These are phyloP conservation scores for Monosporascus sp. DNA, from an alignment of 2,329 filamentous ascomycete genomes.

Conservation along the genomic window DNA sequence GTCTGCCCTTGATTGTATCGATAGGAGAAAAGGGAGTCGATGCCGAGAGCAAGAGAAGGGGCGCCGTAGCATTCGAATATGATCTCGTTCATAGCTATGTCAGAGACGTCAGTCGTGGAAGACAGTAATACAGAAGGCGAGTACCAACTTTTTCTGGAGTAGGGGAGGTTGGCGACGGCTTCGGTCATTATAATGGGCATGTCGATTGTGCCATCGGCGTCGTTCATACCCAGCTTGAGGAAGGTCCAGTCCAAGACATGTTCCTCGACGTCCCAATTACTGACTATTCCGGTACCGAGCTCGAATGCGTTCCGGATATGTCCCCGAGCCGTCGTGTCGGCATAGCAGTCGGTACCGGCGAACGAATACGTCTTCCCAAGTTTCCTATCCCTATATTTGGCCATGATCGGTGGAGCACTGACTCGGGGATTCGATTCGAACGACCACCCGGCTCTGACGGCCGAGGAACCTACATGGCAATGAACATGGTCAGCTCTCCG, in stretches of 20 bases:
- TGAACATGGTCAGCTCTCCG: slow-evolving; percentile 7
- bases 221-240: slow-evolving; percentile 84
- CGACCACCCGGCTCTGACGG: slow-evolving; percentile 91
- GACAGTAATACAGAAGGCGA: background rate
- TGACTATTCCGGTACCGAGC: slow-evolving; percentile 80
- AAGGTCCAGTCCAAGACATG: slow-evolving; percentile 92
- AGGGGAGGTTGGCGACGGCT: slow-evolving; percentile 83
- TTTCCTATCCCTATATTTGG: slow-evolving; percentile 93
- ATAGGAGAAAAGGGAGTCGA: slow-evolving; percentile 96
- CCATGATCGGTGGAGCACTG: slow-evolving; percentile 80
- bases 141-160: slow-evolving; percentile 78
- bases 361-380: slow-evolving; percentile 88
- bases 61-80: slow-evolving; percentile 93
- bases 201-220: slow-evolving; percentile 67
- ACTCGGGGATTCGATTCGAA: slow-evolving; percentile 81
- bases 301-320: slow-evolving; percentile 92
- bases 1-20: slow-evolving; percentile 83
- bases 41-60: slow-evolving; percentile 85
- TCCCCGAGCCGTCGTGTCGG: slow-evolving; percentile 85
- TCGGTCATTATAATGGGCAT: slow-evolving; percentile 93
- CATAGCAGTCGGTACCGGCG: slow-evolving; percentile 86
- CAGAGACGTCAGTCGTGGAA: slow-evolving; percentile 2
- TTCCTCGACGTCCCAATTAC: slow-evolving; percentile 98
- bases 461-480: slow-evolving; percentile 64
- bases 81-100: slow-evolving; percentile 88